Evolutionary conservation across 2,329 filamentous ascomycete species (phyloP).

Genomic region (Neofusicoccum parvum): DNA sequence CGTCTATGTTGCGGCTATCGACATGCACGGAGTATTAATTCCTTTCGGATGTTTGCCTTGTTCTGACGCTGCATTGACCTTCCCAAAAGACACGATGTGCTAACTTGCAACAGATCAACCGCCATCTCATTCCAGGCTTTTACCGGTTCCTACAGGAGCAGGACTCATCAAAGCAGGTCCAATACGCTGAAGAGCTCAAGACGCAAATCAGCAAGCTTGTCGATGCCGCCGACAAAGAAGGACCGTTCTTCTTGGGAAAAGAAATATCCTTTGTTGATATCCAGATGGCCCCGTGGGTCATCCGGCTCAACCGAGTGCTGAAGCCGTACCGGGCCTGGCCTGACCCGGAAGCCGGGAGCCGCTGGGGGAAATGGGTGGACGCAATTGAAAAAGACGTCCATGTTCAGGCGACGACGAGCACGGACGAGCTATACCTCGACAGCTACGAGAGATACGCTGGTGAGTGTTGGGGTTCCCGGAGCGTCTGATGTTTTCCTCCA

Average conservation of each 20-base stretch:
- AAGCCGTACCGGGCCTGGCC: slow-evolving; percentile 68
- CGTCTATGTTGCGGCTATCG: no score
- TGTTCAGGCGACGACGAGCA: slow-evolving; percentile 68
- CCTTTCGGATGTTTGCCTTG: no score
- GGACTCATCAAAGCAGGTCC: slow-evolving; percentile 60
- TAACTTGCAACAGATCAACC: slow-evolving; percentile 63
- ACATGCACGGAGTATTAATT: no score
- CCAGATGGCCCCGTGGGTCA: slow-evolving; percentile 73
- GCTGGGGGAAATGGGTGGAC: slow-evolving; percentile 71
- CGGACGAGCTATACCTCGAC: slow-evolving; percentile 66
- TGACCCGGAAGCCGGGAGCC: slow-evolving; percentile 61
- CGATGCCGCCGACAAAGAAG: slow-evolving; percentile 58
- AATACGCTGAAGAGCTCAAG: slow-evolving; percentile 64
- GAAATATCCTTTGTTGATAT: slow-evolving; percentile 69
- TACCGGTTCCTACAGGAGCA: slow-evolving; percentile 71
- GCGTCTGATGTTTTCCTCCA: background rate
- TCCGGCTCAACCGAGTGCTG: slow-evolving; percentile 68
- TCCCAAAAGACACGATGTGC: no score
- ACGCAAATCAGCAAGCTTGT: slow-evolving; percentile 65
- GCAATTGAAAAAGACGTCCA: slow-evolving; percentile 67
- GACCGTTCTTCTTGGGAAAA: slow-evolving; percentile 69
- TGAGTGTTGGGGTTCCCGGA: slow-evolving; percentile 35
- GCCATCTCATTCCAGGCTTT: slow-evolving; percentile 74
- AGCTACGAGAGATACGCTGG: slow-evolving; percentile 65
- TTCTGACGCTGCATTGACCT: no score